A percentile compares a stretch with the other conserved stretches of the same genome.
phyloP scores from a whole-genome alignment of 2,329 filamentous ascomycete species.

The Juglanconis sp. region DNA sequence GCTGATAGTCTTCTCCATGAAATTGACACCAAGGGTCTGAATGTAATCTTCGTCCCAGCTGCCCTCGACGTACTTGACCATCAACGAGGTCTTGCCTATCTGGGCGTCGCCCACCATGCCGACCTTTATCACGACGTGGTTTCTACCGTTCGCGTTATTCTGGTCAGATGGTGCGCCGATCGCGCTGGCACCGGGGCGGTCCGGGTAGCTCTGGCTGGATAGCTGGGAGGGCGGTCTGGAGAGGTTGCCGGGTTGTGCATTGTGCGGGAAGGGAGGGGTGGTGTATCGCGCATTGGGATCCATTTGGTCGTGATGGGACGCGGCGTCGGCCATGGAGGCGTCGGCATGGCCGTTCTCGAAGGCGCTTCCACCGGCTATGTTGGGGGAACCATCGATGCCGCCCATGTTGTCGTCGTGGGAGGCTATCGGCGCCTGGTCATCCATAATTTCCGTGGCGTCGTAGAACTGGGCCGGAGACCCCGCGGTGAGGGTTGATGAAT shows the following conservation, averaged over 20 bases:
- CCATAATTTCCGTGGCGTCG: slow-evolving; percentile 50
- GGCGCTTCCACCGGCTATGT: slow-evolving; percentile 34
- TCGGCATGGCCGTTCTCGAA: slow-evolving; percentile 33
- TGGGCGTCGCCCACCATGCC: slow-evolving; percentile 99
- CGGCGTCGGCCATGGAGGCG: slow-evolving; percentile 37
- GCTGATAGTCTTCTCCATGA: slow-evolving; percentile 99
- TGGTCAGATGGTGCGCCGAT: slow-evolving; percentile 24
- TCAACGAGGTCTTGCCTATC: slow-evolving; percentile 97
- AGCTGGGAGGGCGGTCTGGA: slow-evolving; percentile 56
- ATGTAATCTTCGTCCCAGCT: slow-evolving; percentile 99
- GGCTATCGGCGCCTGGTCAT: slow-evolving; percentile 39
- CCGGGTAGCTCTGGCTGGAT: slow-evolving; percentile 41
- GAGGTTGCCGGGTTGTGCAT: slow-evolving; percentile 32
- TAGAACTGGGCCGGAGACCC: slow-evolving; percentile 52
- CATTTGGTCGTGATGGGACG: slow-evolving; percentile 30
- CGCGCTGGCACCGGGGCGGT: slow-evolving; percentile 39
- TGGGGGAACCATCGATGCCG: slow-evolving; percentile 46
- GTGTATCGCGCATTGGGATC: slow-evolving; percentile 43
- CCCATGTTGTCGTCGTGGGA: slow-evolving; percentile 48
- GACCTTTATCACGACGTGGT: slow-evolving; percentile 94
- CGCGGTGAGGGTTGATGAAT: slow-evolving; percentile 47
- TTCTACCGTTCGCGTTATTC: slow-evolving; percentile 46
- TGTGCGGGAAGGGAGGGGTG: slow-evolving; percentile 43
- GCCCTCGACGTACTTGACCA: slow-evolving; percentile 99
- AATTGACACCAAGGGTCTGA: slow-evolving; percentile 96